Percentiles rank a stretch among this genome's conserved stretches.
phyloP scores from a whole-genome alignment of 2,329 filamentous ascomycete species.

The Fusarium subtropicale region DNA sequence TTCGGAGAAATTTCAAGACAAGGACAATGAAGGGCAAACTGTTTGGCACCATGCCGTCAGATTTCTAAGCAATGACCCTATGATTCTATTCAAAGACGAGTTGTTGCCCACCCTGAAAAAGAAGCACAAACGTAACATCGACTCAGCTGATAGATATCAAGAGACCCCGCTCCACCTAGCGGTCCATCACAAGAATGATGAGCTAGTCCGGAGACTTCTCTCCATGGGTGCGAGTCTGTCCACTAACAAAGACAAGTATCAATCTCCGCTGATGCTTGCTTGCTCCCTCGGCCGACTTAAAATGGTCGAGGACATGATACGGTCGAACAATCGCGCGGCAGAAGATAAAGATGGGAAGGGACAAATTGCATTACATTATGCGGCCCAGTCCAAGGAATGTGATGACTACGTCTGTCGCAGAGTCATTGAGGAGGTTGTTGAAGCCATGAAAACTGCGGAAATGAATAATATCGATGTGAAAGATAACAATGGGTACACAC shows the following conservation, averaged over 20 bases:
- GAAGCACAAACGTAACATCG: fast-evolving
- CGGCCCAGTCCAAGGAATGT: background rate
- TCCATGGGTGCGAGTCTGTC: fast-evolving
- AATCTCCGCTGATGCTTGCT: background rate
- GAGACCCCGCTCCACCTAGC: background rate
- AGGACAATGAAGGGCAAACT: background rate
- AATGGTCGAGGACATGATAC: background rate
- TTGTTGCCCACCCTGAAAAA: fast-evolving
- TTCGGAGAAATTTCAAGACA: background rate
- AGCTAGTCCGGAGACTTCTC: fast-evolving
- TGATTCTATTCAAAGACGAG: too few relatives aligned
- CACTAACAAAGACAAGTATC: background rate
- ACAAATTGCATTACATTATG: background rate
- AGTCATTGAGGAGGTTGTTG: too few relatives aligned
- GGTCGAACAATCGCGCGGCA: background rate
- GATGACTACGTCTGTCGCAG: too few relatives aligned
- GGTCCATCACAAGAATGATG: fast-evolving
- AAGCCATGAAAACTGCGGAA: too few relatives aligned
- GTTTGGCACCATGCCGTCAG: background rate
- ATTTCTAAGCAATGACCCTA: background rate
- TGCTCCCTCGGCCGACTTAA: fast-evolving
- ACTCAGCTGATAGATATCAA: background rate
- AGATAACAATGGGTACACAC: fast-evolving
- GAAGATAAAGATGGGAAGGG: background rate
- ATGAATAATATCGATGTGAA: too few relatives aligned